These are phyloP conservation scores for Yarrowia keelungensis DNA, from an alignment of 805 yeast genomes.

Conservation along the genomic window DNA sequence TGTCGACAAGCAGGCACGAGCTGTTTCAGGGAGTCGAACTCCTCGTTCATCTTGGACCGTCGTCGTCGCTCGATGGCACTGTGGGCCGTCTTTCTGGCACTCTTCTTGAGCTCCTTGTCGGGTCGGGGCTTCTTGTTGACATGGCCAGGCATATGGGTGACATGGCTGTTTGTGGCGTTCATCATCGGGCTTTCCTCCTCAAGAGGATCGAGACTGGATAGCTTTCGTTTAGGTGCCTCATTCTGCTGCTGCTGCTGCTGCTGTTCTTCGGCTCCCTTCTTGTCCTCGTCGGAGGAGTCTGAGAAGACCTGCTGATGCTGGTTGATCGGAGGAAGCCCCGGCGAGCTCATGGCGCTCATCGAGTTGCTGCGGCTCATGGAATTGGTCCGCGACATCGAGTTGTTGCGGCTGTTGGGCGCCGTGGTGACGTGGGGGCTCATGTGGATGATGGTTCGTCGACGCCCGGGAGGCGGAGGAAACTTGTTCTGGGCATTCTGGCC, in stretches of 20 bases:
- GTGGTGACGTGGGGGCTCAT: constrained; percentile 23
- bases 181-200: constrained; percentile 10
- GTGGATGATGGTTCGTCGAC: constrained; percentile 25
- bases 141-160: constrained; percentile 6
- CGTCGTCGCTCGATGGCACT: constrained; percentile 82
- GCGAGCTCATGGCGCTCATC: constrained; percentile 12
- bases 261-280: neutral
- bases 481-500: neutral
- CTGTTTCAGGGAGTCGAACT: constrained; percentile 79
- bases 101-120: constrained; percentile 52
- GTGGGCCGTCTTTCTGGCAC: constrained; percentile 65
- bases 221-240: neutral
- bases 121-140: constrained; percentile 10
- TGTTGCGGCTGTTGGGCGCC: constrained; percentile 9
- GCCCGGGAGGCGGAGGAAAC: constrained; percentile 19
- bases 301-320: constrained; percentile 16
- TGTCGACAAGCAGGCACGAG: constrained; percentile 80
- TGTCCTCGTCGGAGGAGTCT: constrained; percentile 24
- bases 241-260: neutral
- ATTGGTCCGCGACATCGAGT: constrained; percentile 2
- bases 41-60: constrained; percentile 78
- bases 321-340: constrained; percentile 3
- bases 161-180: constrained; percentile 7
- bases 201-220: constrained; percentile 9
- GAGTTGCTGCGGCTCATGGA: constrained; percentile 16